Evolutionary conservation across 2,329 filamentous ascomycete species (phyloP).

Genomic region (Botrytis byssoidea): DNA sequence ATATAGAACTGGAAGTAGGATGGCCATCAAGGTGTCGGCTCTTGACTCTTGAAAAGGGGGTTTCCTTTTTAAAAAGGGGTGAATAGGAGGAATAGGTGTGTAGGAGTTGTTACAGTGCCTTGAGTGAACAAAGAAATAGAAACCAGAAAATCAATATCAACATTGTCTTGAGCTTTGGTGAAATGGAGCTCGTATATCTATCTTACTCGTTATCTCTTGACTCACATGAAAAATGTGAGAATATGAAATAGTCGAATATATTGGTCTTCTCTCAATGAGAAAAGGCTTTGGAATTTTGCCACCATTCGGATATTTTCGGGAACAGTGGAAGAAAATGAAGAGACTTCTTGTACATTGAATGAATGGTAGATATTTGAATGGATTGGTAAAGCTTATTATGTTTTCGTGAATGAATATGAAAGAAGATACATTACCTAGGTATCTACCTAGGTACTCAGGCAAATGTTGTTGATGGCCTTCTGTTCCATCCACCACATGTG

Average conservation of each 20-base stretch:
- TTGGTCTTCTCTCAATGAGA: background rate
- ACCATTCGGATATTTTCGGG: conserved; percentile 7
- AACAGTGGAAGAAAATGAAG: background rate
- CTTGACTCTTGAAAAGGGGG: background rate
- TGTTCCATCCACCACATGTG: background rate
- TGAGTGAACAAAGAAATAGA: background rate
- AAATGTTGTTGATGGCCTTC: background rate
- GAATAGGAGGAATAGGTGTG: background rate
- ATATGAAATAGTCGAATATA: background rate
- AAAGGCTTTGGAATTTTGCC: background rate
- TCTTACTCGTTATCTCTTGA: background rate
- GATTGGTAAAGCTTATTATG: too few species aligned
- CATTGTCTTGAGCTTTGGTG: background rate
- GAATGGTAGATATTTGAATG: background rate
- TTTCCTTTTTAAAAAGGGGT: background rate
- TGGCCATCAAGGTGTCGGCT: background rate
- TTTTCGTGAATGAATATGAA: background rate
- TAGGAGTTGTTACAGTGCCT: background rate
- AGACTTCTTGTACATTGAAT: background rate
- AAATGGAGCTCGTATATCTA: background rate
- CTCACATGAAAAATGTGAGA: background rate
- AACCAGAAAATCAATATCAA: background rate
- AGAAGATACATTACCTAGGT: background rate
- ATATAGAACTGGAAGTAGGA: background rate
- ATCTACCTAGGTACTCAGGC: background rate